Evolutionary conservation across 768 basidiomycete species (phyloP).

Genomic region (Mycena vulgaris): DNA sequence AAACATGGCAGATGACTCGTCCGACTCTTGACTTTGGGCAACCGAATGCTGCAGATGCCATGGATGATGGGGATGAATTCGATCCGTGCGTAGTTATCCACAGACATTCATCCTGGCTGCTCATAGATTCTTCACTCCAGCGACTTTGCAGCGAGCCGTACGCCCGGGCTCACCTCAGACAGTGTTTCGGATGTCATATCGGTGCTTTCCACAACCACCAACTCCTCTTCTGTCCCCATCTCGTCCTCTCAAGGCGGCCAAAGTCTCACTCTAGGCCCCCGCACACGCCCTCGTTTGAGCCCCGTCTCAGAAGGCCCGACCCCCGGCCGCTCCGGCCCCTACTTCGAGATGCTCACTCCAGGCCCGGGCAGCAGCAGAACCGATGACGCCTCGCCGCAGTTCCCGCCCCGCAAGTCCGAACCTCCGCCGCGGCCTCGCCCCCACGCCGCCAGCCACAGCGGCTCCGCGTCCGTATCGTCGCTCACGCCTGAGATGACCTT

Average conservation of each 20-base stretch:
- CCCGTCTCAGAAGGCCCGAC: slow-evolving; percentile 72
- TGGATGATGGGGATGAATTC: slow-evolving; percentile 82
- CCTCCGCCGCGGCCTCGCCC: slow-evolving; percentile 31
- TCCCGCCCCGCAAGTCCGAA: slow-evolving; percentile 42
- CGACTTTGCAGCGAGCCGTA: slow-evolving; percentile 77
- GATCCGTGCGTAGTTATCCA: slow-evolving; percentile 72
- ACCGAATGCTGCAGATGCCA: slow-evolving; percentile 60
- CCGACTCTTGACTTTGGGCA: slow-evolving; percentile 66
- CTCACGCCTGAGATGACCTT: slow-evolving; percentile 59
- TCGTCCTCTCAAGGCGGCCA: slow-evolving; percentile 62
- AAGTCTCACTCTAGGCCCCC: slow-evolving; percentile 40
- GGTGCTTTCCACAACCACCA: slow-evolving; percentile 65
- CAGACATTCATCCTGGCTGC: background rate
- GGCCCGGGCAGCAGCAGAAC: slow-evolving; percentile 44
- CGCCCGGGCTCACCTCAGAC: slow-evolving; percentile 65
- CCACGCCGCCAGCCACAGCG: slow-evolving; percentile 18
- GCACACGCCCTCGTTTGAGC: slow-evolving; percentile 67
- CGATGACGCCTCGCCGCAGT: slow-evolving; percentile 33
- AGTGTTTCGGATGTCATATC: slow-evolving; percentile 77
- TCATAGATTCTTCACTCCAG: slow-evolving; percentile 51
- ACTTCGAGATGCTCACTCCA: slow-evolving; percentile 72
- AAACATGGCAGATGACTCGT: slow-evolving; percentile 62
- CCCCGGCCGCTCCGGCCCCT: slow-evolving; percentile 56
- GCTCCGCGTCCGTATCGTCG: slow-evolving; percentile 39
- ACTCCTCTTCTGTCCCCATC: slow-evolving; percentile 69